Percentiles rank a stretch among this genome's conserved stretches.
Evolutionary conservation across 129 eudicot genomes (phyloP).

Genomic region (Cynara cardunculus): DNA sequence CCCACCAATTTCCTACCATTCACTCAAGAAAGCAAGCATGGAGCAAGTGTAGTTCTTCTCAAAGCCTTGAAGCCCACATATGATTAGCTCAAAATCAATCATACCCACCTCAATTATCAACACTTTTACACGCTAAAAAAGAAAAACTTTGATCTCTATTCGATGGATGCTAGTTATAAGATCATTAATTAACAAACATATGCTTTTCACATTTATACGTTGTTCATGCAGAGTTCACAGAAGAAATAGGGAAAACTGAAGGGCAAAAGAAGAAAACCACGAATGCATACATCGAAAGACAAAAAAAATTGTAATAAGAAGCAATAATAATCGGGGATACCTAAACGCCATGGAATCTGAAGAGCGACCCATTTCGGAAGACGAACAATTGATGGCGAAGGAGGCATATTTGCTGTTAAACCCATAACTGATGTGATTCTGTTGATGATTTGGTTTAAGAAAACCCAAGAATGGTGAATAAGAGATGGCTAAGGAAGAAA

Average conservation of each 20-base stretch:
- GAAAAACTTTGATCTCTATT: not conserved
- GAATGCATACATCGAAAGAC: not conserved
- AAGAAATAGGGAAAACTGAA: conserved; percentile 7
- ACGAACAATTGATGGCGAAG: conserved; percentile 50
- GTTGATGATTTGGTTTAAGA: conserved; percentile 28
- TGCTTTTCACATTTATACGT: not conserved
- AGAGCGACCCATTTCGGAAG: conserved; percentile 39
- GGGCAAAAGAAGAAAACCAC: conserved; percentile 2
- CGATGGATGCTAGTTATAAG: not conserved
- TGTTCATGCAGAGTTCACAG: not conserved
- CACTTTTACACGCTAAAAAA: not conserved
- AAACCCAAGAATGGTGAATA: conserved; percentile 45
- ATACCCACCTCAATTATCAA: conserved; percentile 15
- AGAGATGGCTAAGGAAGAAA: conserved; percentile 25
- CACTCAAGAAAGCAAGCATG: not conserved
- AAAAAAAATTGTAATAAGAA: not conserved
- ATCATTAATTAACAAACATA: not conserved
- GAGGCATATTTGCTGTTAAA: conserved; percentile 25
- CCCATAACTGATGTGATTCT: conserved; percentile 21
- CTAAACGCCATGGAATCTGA: conserved; percentile 57
- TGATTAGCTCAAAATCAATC: not conserved
- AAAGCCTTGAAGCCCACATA: not conserved
- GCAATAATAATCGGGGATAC: conserved; percentile 22
- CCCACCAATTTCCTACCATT: not conserved
- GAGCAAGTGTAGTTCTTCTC: not conserved